Base-by-base conservation (phyloP, 1,139 yeast genomes). In the Fermentozyma sake region DNA sequence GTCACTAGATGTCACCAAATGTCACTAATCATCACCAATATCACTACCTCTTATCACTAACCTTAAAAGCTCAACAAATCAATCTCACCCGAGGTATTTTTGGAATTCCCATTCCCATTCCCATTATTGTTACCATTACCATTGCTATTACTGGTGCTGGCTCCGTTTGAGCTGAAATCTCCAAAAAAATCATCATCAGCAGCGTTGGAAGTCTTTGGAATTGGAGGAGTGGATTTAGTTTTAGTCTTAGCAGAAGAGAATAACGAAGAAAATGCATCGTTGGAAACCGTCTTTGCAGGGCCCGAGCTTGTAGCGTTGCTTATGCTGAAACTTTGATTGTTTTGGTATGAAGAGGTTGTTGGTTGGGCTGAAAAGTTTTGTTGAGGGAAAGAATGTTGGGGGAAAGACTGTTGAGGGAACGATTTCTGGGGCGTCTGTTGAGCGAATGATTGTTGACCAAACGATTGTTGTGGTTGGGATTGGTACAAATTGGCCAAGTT, bases 261-360 rank as follows among this genome's bases (percentile, higher is more conserved):
- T 41, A 87, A 65, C 12, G 86, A 79, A 18, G 94, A 83, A 55
- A 87, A 87, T 1, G 93, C 93, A 55, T 85, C 95, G 38, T 68
- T 69, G 4, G 42, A 28, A 26, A 48, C 40, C 17, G 59, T 48
- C 37, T 59, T 58, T 15, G 68, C 46, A 6, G 65, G 55, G 3
- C 62, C 57, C 5, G n/a, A n/a, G n/a, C n/a, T n/a, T n/a, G n/a
- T n/a, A n/a, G n/a, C n/a, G n/a, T n/a, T n/a, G n/a, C n/a, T n/a
- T n/a, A n/a, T n/a, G n/a, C n/a, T n/a, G n/a, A n/a, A n/a, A n/a
- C 13, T 34, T 32, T 30, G 26, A 41, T 12, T 28, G 39, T 20
- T 34, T 40, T 27, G 43, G 29, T 37, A 29, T n/a, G n/a, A n/a
- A n/a, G n/a, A n/a, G 14, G 16, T 24, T 29, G 39, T 34, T 37